Percentiles rank a stretch among this genome's conserved stretches.
These are phyloP conservation scores for Thielaviopsis euricoi DNA, from an alignment of 2,329 filamentous ascomycete genomes.

Conservation along the genomic window DNA sequence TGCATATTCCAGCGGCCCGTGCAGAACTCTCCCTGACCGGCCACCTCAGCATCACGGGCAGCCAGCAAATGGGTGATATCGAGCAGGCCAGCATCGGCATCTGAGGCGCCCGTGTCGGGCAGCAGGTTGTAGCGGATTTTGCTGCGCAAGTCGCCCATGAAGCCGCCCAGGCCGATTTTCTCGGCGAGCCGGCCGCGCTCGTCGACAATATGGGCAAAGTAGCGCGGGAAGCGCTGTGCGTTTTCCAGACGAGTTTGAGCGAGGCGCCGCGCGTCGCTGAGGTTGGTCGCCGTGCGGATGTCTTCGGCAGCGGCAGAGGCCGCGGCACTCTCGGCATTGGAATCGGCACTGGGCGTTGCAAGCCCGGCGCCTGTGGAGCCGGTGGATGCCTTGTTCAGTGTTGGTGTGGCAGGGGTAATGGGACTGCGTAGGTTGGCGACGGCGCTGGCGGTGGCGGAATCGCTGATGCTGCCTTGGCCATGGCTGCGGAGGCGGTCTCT, in stretches of 20 bases:
- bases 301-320: slow-evolving; percentile 18
- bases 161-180: slow-evolving; percentile 40
- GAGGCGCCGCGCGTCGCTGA: slow-evolving; percentile 37
- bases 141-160: slow-evolving; percentile 42
- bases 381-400: slow-evolving; percentile 3
- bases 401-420: neutral
- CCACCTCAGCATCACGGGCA: slow-evolving; percentile 29
- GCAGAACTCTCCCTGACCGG: slow-evolving; percentile 24
- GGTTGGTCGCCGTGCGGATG: slow-evolving; percentile 21
- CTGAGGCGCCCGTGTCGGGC: slow-evolving; percentile 38
- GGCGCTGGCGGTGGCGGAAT: neutral
- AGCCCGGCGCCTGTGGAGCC: slow-evolving; percentile 1
- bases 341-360: slow-evolving; percentile 17
- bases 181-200: slow-evolving; percentile 35
- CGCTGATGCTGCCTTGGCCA: slow-evolving; percentile 12
- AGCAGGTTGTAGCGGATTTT: slow-evolving; percentile 42
- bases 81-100: slow-evolving; percentile 39
- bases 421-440: slow-evolving; percentile 14
- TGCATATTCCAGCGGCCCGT: slow-evolving; percentile 30
- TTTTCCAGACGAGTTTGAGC: slow-evolving; percentile 50
- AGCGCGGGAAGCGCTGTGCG: slow-evolving; percentile 35
- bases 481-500: slow-evolving; percentile 28
- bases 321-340: neutral
- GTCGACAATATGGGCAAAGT: slow-evolving; percentile 40
- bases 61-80: slow-evolving; percentile 33